Conservation (phyloP, 345 rosid species). For the Eucalyptus pauciflora region DNA sequence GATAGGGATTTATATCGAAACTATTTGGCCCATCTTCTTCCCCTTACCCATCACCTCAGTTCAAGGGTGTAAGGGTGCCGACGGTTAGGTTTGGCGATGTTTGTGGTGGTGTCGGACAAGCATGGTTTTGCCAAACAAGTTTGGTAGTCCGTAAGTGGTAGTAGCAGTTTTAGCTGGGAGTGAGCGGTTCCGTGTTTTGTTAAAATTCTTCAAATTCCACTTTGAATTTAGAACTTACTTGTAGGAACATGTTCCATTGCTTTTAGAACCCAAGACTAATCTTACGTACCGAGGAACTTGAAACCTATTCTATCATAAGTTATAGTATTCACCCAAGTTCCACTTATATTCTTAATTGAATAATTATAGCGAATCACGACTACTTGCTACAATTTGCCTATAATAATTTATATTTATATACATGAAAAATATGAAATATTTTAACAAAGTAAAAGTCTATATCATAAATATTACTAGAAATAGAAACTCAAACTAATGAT, state of each 20-base stretch:
- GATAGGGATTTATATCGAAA: no score
- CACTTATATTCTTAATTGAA: no score
- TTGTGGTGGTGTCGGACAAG: fast-evolving
- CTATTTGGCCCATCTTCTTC: background rate
- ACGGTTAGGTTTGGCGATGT: fast-evolving
- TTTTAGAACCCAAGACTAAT: no score
- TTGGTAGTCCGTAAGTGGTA: no score
- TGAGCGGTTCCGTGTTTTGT: fast-evolving
- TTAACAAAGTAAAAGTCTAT: no score
- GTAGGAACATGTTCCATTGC: fast-evolving
- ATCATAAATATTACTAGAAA: fast-evolving
- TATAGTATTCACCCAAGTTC: fast-evolving
- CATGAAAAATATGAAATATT: no score
- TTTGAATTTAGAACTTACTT: no score
- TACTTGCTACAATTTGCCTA: fast-evolving
- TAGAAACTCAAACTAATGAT: fast-evolving
- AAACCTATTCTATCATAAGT: fast-evolving
- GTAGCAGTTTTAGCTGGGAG: fast-evolving
- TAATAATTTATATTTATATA: no score
- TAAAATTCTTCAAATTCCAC: no score
- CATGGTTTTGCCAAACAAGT: fast-evolving
- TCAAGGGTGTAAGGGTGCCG: fast-evolving
- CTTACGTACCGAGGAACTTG: fast-evolving
- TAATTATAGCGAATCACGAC: fast-evolving
- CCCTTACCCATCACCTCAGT: fast-evolving